Evolutionary conservation across 1,139 yeast genomes (phyloP), one percentile per base, ranked within the genome.

Genomic region (Diutina ranongensis): DNA sequence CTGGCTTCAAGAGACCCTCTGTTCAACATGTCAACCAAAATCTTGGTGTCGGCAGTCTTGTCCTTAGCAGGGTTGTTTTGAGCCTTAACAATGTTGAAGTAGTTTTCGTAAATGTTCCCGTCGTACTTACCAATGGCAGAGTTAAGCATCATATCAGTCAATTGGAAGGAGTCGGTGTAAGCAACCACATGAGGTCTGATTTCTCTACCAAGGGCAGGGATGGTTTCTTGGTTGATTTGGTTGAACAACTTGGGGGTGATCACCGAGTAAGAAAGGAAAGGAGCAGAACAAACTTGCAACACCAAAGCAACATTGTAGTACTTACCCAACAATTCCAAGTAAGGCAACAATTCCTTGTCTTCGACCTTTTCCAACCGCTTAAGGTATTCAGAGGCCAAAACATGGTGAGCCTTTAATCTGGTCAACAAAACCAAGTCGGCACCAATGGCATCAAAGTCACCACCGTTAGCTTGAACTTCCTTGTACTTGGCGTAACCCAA

Each of bases 131-230:
- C 76, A 50, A 71, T 62, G 46, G 65, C 60, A 9, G 76, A 66
- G 57, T 70, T 68, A 50, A 71, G 57, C 54, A 66, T 54, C 65
- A 64, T 67, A 55, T 71, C 76, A 35, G 72, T 60, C 51, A 60
- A 63, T 54, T 69, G 72, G 72, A 71, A 71, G n/a, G 75, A 61
- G 56, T 71, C 76, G 40, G 75, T 70, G 50, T 62, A 67, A 22
- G 72, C 69, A 51, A 71, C 61, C 40, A 66, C 71, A 50, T 68
- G 63, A 40, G 74, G 74, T 60, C 76, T 67, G 49, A 71, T 54
- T 49, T 65, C 66, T 46, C 52, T 52, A 54, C 68, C 66, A 48
- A 67, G 58, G 46, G 56, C 60, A 46, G 71, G 67, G 50, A 67
- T 60, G 48, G 59, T 57, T 45, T 54, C 54, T 47, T 64, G 56